Base-by-base conservation (phyloP, 2,329 filamentous ascomycete species). In the Epichloe hybrida region DNA sequence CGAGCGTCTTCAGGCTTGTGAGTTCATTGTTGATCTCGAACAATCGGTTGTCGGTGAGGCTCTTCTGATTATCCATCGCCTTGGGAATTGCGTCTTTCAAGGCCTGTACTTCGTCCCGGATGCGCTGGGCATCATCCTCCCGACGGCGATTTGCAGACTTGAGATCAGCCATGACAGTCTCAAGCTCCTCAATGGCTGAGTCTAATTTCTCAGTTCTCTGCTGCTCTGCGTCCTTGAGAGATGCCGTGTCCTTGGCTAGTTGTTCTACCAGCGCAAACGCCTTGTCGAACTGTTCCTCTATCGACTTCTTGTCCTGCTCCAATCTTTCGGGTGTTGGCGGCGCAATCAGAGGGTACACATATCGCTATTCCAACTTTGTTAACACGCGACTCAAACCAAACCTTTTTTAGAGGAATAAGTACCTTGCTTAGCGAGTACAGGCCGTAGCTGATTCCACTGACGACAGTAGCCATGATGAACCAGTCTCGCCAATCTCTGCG, bases 391-490 rank as follows among this genome's bases (percentile, higher is more conserved):
- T 15, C 5, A 13, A 4, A 5, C 13, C 38, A 46, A 4, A 20
- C 12, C 3, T n/a, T 13, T 34, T 13, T 11, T 35, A 50, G 12
- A 31, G 36, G 20, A 2, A 5, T n/a, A 27, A 64, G 38, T 72
- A 88, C 86, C 79, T 94, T 94, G 54, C 89, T 87, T 15, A 96
- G 77, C 56, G 84, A 80, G 64, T 93, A 98, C 21, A 95, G 69
- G 0, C 90, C 91, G 62, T 96, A 97, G 39, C 88, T 79, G 20
- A 96, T 83, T 46, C 90, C 88, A 52, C 89, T 85, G 55, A 94
- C 84, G 12, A 97, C 87, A 0, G 93, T 98, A 7, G 93, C 93
- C 88, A 97, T 95, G 68, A 98, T 97, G 69, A 98, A 98, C 86
- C 89, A 97, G 65, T 98, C 93, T 54, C 94, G 80, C 93, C 93